A percentile compares a stretch with the other conserved stretches of the same genome.
These are phyloP conservation scores for Elsinoe perseae DNA, from an alignment of 2,329 filamentous ascomycete genomes.

Conservation along the genomic window DNA sequence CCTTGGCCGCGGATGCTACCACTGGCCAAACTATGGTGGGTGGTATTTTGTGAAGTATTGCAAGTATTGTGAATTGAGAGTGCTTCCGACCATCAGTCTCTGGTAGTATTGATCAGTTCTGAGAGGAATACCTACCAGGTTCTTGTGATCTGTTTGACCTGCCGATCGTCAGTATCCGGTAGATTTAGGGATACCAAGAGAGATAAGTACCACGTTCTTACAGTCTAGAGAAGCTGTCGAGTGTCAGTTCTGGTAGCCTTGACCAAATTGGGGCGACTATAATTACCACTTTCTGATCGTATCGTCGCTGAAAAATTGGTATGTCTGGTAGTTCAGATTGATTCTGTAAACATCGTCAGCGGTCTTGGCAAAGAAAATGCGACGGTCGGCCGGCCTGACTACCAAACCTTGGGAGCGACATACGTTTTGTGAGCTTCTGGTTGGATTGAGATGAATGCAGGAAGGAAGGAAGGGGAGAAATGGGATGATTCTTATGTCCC, in stretches of 20 bases:
- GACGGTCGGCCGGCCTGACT: background rate
- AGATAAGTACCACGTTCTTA: no score
- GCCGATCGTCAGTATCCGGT: no score
- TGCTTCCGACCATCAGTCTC: background rate
- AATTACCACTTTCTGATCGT: background rate
- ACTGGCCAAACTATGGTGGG: constrained; percentile 14
- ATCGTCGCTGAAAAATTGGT: background rate
- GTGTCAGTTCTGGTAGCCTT: background rate
- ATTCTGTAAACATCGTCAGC: constrained; percentile 12
- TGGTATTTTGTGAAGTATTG: no score
- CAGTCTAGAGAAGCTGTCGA: no score
- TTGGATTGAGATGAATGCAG: no score
- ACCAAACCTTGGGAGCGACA: background rate
- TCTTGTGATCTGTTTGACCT: no score
- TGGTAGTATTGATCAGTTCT: background rate
- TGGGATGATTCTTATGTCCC: background rate
- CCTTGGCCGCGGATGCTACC: constrained; percentile 6
- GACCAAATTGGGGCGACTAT: no score
- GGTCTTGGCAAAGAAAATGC: constrained; percentile 2
- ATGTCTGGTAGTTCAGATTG: background rate
- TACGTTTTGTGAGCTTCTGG: background rate
- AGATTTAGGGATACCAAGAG: no score
- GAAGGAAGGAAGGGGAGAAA: background rate
- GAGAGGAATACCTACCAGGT: background rate
- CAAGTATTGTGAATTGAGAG: no score